phyloP scores from a whole-genome alignment of 345 rosid species.

The Salix purpurea region DNA sequence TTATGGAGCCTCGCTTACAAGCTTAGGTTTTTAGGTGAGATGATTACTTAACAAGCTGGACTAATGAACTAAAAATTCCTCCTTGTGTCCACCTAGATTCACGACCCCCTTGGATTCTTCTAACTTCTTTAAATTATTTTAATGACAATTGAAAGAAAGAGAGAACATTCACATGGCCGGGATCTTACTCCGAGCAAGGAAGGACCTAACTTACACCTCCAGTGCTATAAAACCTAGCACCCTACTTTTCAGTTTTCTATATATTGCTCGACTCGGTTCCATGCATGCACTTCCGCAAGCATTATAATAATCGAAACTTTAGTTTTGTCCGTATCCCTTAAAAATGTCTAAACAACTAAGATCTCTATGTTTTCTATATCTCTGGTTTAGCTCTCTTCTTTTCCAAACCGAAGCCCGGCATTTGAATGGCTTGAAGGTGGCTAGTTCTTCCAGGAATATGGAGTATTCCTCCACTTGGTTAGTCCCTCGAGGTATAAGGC shows the following conservation, averaged over 20 bases:
- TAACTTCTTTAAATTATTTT: not conserved
- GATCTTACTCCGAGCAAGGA: not conserved
- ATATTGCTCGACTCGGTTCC: not conserved
- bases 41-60: no score
- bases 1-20: no score
- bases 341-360: conserved; percentile 1
- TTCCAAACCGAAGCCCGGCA: conserved; percentile 2
- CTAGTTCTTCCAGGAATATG: not conserved
- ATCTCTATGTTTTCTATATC: not conserved
- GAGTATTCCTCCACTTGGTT: not conserved
- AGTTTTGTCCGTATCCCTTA: no score
- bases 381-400: not conserved
- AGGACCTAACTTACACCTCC: not conserved
- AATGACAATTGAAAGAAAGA: not conserved
- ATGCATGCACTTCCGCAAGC: not conserved
- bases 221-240: not conserved
- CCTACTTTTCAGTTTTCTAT: not conserved
- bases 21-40: rapidly evolving
- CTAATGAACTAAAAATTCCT: not conserved
- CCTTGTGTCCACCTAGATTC: not conserved
- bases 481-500: conserved; percentile 6
- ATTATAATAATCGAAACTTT: not conserved
- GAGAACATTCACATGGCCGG: not conserved
- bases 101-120: not conserved
- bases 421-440: not conserved